phyloP scores from a whole-genome alignment of 164 flowering plant species.

The Tinospora cordifolia region DNA sequence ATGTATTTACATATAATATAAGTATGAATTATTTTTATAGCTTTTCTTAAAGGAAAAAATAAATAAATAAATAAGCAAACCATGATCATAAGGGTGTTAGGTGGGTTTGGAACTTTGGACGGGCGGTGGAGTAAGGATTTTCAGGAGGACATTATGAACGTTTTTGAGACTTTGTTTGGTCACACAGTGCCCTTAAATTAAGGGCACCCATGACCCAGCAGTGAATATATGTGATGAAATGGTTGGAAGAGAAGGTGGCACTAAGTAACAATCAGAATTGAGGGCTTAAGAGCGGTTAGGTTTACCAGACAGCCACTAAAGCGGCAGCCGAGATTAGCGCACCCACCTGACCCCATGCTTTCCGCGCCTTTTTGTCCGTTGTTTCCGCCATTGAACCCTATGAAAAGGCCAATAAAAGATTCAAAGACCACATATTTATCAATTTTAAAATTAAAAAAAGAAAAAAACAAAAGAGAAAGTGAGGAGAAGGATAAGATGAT shows the following conservation, averaged over 20 bases:
- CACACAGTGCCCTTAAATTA: constrained; percentile 1
- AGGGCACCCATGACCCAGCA: not conserved
- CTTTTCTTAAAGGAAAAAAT: no score
- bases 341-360: not conserved
- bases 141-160: not conserved
- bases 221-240: not conserved
- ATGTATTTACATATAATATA: no score
- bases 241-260: not conserved
- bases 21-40: no score
- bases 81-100: not conserved
- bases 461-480: not conserved
- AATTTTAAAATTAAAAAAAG: no score
- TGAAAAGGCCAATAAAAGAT: not conserved
- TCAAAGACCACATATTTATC: no score
- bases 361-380: not conserved
- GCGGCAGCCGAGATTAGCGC: constrained; percentile 1
- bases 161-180: not conserved
- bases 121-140: no score
- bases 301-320: not conserved
- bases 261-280: not conserved
- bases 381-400: not conserved
- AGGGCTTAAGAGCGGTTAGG: not conserved
- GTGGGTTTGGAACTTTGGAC: not conserved
- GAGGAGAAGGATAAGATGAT: no score
- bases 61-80: no score